These are phyloP conservation scores for Trypanosoma scelopori DNA, from an alignment of 208 protist genomes.

Conservation along the genomic window DNA sequence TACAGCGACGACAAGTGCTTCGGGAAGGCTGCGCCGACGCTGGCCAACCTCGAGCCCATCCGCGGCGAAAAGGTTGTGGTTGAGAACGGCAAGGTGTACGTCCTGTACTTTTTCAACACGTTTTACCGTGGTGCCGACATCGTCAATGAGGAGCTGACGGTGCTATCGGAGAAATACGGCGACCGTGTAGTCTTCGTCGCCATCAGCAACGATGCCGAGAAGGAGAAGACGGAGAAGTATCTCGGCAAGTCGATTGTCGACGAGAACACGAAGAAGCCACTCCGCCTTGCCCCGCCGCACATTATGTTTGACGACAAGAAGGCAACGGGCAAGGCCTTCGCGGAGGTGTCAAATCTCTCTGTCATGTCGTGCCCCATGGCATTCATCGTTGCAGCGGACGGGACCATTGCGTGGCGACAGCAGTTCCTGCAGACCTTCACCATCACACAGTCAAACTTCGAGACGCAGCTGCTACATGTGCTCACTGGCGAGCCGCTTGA, in stretches of 20 bases:
- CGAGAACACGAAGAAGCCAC: slow-evolving; percentile 89
- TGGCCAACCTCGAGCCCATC: slow-evolving; percentile 65
- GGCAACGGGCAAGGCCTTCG: slow-evolving; percentile 77
- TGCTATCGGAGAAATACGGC: slow-evolving; percentile 72
- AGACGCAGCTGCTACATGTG: slow-evolving; percentile 80
- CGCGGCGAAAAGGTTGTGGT: slow-evolving; percentile 71
- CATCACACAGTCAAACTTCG: slow-evolving; percentile 88
- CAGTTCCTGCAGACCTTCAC: slow-evolving; percentile 90
- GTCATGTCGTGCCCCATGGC: slow-evolving; percentile 91
- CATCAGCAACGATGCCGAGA: slow-evolving; percentile 88
- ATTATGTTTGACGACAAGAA: slow-evolving; percentile 88
- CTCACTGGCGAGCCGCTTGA: slow-evolving; percentile 80
- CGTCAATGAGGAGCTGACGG: slow-evolving; percentile 89
- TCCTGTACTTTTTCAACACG: slow-evolving; percentile 92
- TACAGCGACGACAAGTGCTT: slow-evolving; percentile 85
- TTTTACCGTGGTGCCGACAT: slow-evolving; percentile 90
- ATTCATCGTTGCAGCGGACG: slow-evolving; percentile 77
- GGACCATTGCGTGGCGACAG: slow-evolving; percentile 89
- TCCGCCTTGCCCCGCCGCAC: slow-evolving; percentile 70
- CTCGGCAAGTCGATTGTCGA: slow-evolving; percentile 85
- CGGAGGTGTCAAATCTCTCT: slow-evolving; percentile 64
- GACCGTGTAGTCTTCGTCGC: slow-evolving; percentile 81
- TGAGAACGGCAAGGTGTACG: slow-evolving; percentile 63
- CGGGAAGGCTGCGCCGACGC: slow-evolving; percentile 60
- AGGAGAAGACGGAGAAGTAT: slow-evolving; percentile 90